Evolutionary conservation across 345 rosid genomes (phyloP).

Genomic region (Lagerstroemia speciosa): DNA sequence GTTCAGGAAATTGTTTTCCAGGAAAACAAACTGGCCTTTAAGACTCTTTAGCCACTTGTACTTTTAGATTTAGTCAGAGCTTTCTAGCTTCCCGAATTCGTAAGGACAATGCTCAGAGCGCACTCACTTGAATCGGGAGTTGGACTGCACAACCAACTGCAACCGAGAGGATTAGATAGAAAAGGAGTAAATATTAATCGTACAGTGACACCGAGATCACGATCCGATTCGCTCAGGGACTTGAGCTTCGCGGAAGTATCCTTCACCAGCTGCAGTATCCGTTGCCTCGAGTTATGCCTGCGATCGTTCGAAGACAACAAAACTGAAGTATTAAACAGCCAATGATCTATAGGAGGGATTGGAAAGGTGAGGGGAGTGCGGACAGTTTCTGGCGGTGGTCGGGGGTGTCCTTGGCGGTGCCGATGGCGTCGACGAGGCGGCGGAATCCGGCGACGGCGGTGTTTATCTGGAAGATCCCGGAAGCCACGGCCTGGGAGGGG

Average conservation of each 20-base stretch:
- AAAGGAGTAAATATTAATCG: not conserved
- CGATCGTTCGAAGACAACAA: not conserved
- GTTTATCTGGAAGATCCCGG: constrained; percentile 65
- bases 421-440: constrained; percentile 50
- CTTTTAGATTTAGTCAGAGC: not conserved
- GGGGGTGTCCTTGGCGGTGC: constrained; percentile 57
- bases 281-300: constrained; percentile 54
- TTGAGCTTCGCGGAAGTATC: constrained; percentile 62
- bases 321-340: not conserved
- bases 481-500: constrained; percentile 38
- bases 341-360: not conserved
- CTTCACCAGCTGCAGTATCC: constrained; percentile 51
- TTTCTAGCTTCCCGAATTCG: not conserved
- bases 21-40: not conserved
- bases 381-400: constrained; percentile 56
- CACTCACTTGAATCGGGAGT: not conserved
- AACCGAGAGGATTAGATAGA: not conserved
- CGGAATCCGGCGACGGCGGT: constrained; percentile 54
- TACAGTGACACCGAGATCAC: constrained; percentile 29
- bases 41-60: not conserved
- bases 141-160: not conserved
- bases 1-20: not conserved
- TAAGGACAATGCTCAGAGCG: not conserved
- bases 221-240: constrained; percentile 45
- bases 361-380: not conserved